Conservation (phyloP, 345 rosid genomes). For the Durio zibethinus region DNA sequence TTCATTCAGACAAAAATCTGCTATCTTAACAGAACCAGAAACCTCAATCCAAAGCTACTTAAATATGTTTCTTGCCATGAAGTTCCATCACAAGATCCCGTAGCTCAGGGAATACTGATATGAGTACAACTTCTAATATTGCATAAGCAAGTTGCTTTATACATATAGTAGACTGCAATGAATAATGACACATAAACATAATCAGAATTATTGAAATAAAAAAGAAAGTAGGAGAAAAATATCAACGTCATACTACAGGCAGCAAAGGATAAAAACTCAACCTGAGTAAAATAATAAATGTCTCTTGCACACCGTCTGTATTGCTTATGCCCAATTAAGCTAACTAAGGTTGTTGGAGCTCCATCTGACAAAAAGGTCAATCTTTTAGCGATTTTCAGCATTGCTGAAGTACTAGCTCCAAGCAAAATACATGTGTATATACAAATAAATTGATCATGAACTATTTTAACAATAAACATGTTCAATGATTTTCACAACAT, state of each 20-base stretch:
- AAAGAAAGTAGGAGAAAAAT: background rate
- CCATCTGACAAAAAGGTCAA: conserved; percentile 55
- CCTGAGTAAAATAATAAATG: conserved; percentile 96
- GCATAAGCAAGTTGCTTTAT: conserved; percentile 85
- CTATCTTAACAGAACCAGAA: background rate
- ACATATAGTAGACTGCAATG: conserved; percentile 78
- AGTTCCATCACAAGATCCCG: conserved; percentile 61
- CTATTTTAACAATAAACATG: background rate
- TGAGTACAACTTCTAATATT: conserved; percentile 60
- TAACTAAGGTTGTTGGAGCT: conserved; percentile 81
- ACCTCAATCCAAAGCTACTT: background rate
- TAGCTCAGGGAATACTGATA: conserved; percentile 89
- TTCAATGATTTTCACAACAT: background rate
- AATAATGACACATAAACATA: background rate
- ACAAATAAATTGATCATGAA: background rate
- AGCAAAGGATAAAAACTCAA: conserved; percentile 9
- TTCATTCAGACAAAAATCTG: background rate
- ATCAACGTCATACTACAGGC: background rate
- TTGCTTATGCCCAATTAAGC: conserved; percentile 87
- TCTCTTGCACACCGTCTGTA: conserved; percentile 93
- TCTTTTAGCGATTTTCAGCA: background rate
- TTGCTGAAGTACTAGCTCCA: background rate
- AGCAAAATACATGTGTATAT: background rate
- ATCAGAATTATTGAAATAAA: background rate
- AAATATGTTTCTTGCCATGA: conserved; percentile 40